Percentiles rank a stretch among this genome's conserved stretches.
Evolutionary conservation across 2,329 filamentous ascomycete species (phyloP).

Genomic region (Annulohypoxylon truncatum): DNA sequence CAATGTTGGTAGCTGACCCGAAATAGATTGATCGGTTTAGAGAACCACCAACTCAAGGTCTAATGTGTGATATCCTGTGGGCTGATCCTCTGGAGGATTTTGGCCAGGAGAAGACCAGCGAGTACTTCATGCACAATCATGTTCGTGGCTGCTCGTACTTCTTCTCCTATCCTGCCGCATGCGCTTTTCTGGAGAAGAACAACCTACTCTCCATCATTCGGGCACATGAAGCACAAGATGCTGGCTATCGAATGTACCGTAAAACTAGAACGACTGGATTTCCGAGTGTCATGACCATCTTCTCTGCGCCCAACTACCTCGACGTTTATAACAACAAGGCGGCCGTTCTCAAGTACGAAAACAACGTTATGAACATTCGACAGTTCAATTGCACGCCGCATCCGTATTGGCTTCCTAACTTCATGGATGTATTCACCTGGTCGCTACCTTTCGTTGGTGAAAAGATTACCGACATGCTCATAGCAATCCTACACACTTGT

Average conservation of each 20-base stretch:
- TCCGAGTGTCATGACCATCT: slow-evolving; percentile 99
- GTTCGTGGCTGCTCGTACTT: slow-evolving; percentile 99
- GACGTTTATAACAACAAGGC: slow-evolving; percentile 99
- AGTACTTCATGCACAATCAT: slow-evolving; percentile 98
- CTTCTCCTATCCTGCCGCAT: slow-evolving; percentile 97
- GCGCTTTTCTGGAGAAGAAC: slow-evolving; percentile 98
- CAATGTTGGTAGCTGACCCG: slow-evolving; percentile 29
- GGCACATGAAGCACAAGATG: slow-evolving; percentile 98
- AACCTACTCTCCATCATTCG: slow-evolving; percentile 97
- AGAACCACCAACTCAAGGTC: slow-evolving; percentile 93
- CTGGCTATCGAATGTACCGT: slow-evolving; percentile 98
- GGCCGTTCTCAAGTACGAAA: slow-evolving; percentile 98
- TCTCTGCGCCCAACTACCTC: slow-evolving; percentile 98
- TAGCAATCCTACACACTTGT: slow-evolving; percentile 97
- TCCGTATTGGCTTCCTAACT: slow-evolving; percentile 99
- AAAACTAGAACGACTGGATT: slow-evolving; percentile 98
- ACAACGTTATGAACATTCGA: slow-evolving; percentile 99
- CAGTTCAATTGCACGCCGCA: slow-evolving; percentile 99
- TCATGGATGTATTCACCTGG: slow-evolving; percentile 99
- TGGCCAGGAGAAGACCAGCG: slow-evolving; percentile 96
- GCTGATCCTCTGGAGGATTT: slow-evolving; percentile 98
- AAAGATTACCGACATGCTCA: slow-evolving; percentile 99
- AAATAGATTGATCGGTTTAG: slow-evolving; percentile 93
- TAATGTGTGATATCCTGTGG: slow-evolving; percentile 99
- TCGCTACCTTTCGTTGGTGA: slow-evolving; percentile 98